phyloP scores from a whole-genome alignment of 169 alveolate species.

The Babesia gibsoni region DNA sequence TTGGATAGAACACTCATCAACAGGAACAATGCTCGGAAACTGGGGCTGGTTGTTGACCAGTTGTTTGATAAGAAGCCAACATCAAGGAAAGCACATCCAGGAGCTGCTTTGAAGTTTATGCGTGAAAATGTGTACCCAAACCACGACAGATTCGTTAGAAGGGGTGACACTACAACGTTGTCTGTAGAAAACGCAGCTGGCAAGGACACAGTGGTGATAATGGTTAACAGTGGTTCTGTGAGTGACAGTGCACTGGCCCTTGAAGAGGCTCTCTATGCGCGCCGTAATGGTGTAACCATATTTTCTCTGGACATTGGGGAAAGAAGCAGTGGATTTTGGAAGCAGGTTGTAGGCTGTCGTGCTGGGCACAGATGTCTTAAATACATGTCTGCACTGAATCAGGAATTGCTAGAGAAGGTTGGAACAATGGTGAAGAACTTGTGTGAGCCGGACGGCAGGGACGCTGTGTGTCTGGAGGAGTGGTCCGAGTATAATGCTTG shows the following conservation, averaged over 20 bases:
- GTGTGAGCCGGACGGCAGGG: background rate
- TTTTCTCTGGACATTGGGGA: constrained; percentile 40
- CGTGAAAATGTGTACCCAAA: constrained; percentile 21
- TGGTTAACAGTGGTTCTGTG: constrained; percentile 37
- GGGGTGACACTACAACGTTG: background rate
- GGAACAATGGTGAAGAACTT: constrained; percentile 8
- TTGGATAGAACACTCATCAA: background rate
- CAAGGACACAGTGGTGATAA: constrained; percentile 43
- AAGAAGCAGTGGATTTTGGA: constrained; percentile 11
- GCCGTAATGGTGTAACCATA: constrained; percentile 50
- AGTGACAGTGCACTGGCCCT: constrained; percentile 30
- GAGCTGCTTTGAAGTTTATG: constrained; percentile 35
- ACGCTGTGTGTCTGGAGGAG: constrained; percentile 49
- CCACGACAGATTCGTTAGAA: constrained; percentile 1
- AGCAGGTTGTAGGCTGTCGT: constrained; percentile 49
- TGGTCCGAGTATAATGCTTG: constrained; percentile 56
- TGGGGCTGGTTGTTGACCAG: constrained; percentile 4
- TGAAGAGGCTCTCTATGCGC: constrained; percentile 21
- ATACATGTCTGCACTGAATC: background rate
- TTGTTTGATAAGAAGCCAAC: constrained; percentile 18
- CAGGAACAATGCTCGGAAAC: background rate
- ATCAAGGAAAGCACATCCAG: constrained; percentile 10
- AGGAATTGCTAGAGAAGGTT: background rate
- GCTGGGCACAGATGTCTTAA: constrained; percentile 16
- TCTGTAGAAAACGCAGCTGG: constrained; percentile 14